These are phyloP conservation scores for Chlorociboria aeruginascens DNA, from an alignment of 495 filamentous ascomycete species.

Conservation along the genomic window DNA sequence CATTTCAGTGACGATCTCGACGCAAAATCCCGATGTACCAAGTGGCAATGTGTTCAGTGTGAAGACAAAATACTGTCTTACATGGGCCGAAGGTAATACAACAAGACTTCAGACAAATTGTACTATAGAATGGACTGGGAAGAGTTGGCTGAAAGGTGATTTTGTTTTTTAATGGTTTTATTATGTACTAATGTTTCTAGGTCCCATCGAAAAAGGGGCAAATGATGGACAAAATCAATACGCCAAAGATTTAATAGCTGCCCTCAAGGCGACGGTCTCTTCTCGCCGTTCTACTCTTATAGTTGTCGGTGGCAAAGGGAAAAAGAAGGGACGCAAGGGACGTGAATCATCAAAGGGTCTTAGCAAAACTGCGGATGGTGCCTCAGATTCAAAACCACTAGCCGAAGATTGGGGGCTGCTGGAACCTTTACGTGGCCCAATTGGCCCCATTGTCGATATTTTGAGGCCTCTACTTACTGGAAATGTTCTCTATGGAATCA, in stretches of 20 bases:
- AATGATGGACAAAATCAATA: slow-evolving; percentile 81
- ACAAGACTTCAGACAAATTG: slow-evolving; percentile 79
- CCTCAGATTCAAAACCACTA: slow-evolving; percentile 30
- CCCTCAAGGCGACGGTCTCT: slow-evolving; percentile 60
- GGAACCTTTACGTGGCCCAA: slow-evolving; percentile 57
- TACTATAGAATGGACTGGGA: slow-evolving; percentile 90
- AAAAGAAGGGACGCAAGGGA: slow-evolving; percentile 41
- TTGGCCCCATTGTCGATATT: slow-evolving; percentile 62
- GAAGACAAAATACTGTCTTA: slow-evolving; percentile 90
- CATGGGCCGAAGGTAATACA: slow-evolving; percentile 75
- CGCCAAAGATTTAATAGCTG: slow-evolving; percentile 59
- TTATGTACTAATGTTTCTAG: slow-evolving; percentile 23
- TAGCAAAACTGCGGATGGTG: slow-evolving; percentile 25
- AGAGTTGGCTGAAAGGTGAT: slow-evolving; percentile 95
- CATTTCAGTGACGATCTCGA: slow-evolving; percentile 63
- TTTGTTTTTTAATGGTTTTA: neutral
- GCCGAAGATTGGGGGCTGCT: slow-evolving; percentile 63
- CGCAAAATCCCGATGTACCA: slow-evolving; percentile 91
- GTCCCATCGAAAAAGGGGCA: slow-evolving; percentile 90
- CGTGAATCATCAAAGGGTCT: slow-evolving; percentile 22
- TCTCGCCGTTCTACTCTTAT: slow-evolving; percentile 42
- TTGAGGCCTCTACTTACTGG: slow-evolving; percentile 57
- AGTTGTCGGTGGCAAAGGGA: slow-evolving; percentile 30
- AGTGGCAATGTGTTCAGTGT: slow-evolving; percentile 82
- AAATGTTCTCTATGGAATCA: slow-evolving; percentile 51